Conservation (phyloP, 441 rosid species). For the Flueggea neowawraea region DNA sequence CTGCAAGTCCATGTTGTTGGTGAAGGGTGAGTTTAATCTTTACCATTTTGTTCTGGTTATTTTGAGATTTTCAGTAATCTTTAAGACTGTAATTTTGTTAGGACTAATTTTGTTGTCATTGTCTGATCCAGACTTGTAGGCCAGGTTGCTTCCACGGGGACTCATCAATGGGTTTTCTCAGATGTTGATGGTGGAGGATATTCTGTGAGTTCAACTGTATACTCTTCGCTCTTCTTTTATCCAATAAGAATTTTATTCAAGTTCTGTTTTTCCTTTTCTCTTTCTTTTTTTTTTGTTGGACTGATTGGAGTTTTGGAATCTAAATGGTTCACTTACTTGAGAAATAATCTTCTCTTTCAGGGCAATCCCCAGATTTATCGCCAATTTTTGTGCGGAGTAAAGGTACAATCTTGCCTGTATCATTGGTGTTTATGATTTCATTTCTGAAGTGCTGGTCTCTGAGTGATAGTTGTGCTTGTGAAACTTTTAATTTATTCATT, state of each 20-base stretch:
- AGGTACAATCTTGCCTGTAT: constrained; percentile 30
- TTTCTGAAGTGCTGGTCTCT: not conserved
- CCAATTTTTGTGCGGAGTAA: constrained; percentile 50
- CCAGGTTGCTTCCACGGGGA: constrained; percentile 64
- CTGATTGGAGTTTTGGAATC: not conserved
- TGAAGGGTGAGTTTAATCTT: constrained; percentile 64
- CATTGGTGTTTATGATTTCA: not conserved
- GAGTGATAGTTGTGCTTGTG: not conserved
- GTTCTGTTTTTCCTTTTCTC: not conserved
- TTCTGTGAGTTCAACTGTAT: constrained; percentile 12
- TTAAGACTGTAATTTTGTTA: constrained; percentile 1
- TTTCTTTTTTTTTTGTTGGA: constrained; percentile 2
- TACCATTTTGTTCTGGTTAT: not conserved
- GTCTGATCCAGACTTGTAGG: constrained; percentile 60
- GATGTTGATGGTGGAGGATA: constrained; percentile 29
- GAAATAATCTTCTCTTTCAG: constrained; percentile 19
- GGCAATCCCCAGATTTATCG: constrained; percentile 30
- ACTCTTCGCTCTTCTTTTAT: constrained; percentile 40
- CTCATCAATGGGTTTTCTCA: constrained; percentile 62
- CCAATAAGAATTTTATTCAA: not conserved
- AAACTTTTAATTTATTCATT: not conserved
- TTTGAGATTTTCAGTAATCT: not conserved
- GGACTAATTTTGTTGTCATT: constrained; percentile 15
- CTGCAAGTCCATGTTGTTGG: constrained; percentile 61
- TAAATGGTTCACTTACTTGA: constrained; percentile 4